Evolutionary conservation across 2,329 filamentous ascomycete genomes (phyloP).

Genomic region (Aspergillus sp.): DNA sequence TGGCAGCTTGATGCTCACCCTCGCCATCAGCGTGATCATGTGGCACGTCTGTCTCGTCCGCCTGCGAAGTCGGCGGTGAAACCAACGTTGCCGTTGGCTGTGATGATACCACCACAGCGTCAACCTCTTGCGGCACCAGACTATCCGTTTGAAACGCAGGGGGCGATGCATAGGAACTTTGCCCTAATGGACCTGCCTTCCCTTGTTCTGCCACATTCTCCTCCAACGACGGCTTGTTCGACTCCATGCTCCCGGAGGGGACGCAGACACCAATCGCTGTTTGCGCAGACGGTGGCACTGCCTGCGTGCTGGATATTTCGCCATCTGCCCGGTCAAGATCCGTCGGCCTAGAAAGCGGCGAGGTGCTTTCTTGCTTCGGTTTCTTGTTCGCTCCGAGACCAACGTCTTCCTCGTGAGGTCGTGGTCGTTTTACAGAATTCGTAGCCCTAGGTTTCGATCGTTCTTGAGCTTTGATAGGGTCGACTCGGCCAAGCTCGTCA

Average conservation of each 20-base stretch:
- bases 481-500: conserved; percentile 56
- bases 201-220: conserved; percentile 8
- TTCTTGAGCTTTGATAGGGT: conserved; percentile 56
- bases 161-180: conserved; percentile 30
- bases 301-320: conserved; percentile 9
- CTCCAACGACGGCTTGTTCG: conserved; percentile 7
- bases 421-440: conserved; percentile 47
- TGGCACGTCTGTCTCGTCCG: conserved; percentile 32
- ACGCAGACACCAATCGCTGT: too few relatives aligned
- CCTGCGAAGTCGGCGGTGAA: conserved; percentile 38
- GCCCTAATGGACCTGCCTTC: conserved; percentile 15
- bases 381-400: conserved; percentile 20
- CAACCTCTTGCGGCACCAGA: conserved; percentile 22
- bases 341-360: conserved; percentile 16
- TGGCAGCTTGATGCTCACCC: conserved; percentile 18
- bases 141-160: conserved; percentile 29
- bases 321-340: conserved; percentile 14
- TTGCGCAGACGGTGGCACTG: conserved; percentile 3
- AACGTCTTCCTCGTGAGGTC: conserved; percentile 35
- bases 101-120: conserved; percentile 18
- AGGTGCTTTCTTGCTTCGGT: conserved; percentile 28
- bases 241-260: too few relatives aligned
- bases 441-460: conserved; percentile 52
- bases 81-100: conserved; percentile 33
- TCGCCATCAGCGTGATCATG: conserved; percentile 26